Base-by-base conservation (phyloP, 1,284 basidiomycete species). In the Trametes pubescens region DNA sequence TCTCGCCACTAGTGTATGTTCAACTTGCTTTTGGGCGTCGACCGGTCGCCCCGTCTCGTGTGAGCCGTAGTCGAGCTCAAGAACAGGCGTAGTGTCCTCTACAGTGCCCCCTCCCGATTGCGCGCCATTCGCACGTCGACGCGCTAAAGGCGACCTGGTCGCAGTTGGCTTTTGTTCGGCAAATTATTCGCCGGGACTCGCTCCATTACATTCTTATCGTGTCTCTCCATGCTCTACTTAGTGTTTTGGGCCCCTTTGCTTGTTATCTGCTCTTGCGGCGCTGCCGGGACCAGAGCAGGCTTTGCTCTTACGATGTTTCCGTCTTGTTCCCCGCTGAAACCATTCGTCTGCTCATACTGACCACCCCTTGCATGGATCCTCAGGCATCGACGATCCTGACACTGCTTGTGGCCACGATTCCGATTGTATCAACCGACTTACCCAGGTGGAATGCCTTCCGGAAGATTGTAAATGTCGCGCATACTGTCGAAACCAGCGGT, bases 341-440 rank as follows among this genome's bases (percentile, higher is more conserved):
- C n/a, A n/a, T 2, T 38, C 37, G 37, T 16, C 37, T 54, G 22
- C 43, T 46, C 58, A 38, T 38, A 46, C 34, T 47, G 2, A n/a
- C 22, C 6, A 10, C 21, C 24, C 48, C 34, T 58, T 51, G 56
- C 47, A 47, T 53, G 35, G 35, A 8, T 11, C 47, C 68, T 71
- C 72, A 91, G 88, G 81, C 68, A 75, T 81, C 24, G 88, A 92
- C 71, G 81, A 84, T 65, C 80, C 80, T 14, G 81, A 84, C 61
- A 81, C 79, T 61, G 94, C 95, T 7, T 99, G 97, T 78, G 94
- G 95, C n/a, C 86, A 89, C 56, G 83, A 88, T 65, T 94, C 94
- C 24, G 93, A 96, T 77, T 99, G 98, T 78, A 98, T 99, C 82
- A 99, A 99, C 77, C 87, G 96, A 63, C 87, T 99, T 63, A 98